These are phyloP conservation scores for Zelopaecilomyces penicillatus DNA, from an alignment of 2,329 filamentous ascomycete genomes.

Conservation along the genomic window DNA sequence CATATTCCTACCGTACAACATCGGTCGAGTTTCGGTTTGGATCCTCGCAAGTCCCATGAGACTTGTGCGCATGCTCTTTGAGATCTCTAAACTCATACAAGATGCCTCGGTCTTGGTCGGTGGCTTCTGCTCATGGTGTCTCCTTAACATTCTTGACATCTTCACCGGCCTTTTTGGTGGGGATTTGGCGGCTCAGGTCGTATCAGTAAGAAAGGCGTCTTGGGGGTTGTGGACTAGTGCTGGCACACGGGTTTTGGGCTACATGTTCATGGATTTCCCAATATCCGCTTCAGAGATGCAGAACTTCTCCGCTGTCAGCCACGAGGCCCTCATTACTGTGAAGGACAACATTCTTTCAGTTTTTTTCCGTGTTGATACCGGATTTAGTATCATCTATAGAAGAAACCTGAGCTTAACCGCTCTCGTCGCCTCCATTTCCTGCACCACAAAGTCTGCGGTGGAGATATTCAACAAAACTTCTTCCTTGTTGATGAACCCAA, in stretches of 20 bases:
- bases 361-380: conserved; percentile 29
- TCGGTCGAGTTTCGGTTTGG: conserved; percentile 76
- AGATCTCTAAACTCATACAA: conserved; percentile 68
- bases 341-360: conserved; percentile 42
- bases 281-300: conserved; percentile 56
- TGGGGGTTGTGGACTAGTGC: conserved; percentile 36
- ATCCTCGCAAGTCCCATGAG: conserved; percentile 71
- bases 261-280: conserved; percentile 42
- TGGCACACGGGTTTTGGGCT: conserved; percentile 39
- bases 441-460: too few species aligned
- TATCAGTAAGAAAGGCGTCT: conserved; percentile 28
- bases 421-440: conserved; percentile 7
- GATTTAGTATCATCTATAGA: conserved; percentile 35
- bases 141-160: conserved; percentile 31
- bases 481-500: conserved; percentile 34
- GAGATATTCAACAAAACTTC: conserved; percentile 13
- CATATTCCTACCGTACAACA: conserved; percentile 85
- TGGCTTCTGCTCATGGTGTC: conserved; percentile 42
- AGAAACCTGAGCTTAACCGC: conserved; percentile 28
- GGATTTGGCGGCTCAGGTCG: conserved; percentile 19
- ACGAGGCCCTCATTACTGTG: conserved; percentile 56
- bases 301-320: conserved; percentile 68
- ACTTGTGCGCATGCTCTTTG: conserved; percentile 63
- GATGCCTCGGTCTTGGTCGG: conserved; percentile 62
- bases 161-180: conserved; percentile 27